phyloP scores from a whole-genome alignment of 2,329 filamentous ascomycete genomes.

The Juglanconis oblonga region DNA sequence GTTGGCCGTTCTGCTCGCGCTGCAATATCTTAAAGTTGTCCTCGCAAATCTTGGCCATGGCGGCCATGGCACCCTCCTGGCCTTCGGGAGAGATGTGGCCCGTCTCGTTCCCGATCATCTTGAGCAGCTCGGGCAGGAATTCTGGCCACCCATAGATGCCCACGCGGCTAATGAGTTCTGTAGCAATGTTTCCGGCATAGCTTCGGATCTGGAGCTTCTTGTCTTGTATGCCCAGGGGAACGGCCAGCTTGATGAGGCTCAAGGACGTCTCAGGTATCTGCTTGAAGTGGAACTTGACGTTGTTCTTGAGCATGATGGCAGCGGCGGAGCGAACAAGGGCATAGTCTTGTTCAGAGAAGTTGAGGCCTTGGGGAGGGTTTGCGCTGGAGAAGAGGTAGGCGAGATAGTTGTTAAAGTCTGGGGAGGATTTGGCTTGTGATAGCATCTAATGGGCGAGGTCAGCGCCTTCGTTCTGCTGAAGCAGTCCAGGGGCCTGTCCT shows the following conservation, averaged over 20 bases:
- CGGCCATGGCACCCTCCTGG: slow-evolving; percentile 91
- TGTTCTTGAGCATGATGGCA: slow-evolving; percentile 94
- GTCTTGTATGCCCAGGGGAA: slow-evolving; percentile 79
- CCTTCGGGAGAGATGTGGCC: slow-evolving; percentile 67
- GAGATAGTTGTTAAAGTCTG: slow-evolving; percentile 96
- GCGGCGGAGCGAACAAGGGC: slow-evolving; percentile 80
- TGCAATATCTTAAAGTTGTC: slow-evolving; percentile 87
- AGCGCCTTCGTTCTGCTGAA: neutral
- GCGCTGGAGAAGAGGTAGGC: slow-evolving; percentile 81
- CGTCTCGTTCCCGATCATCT: slow-evolving; percentile 69
- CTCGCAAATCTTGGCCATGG: slow-evolving; percentile 92
- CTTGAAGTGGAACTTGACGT: slow-evolving; percentile 73
- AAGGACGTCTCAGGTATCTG: slow-evolving; percentile 72
- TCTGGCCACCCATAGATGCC: slow-evolving; percentile 90
- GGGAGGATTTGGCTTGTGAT: slow-evolving; percentile 78
- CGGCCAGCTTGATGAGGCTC: slow-evolving; percentile 72
- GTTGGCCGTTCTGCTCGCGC: slow-evolving; percentile 81
- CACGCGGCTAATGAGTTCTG: slow-evolving; percentile 80
- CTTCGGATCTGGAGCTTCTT: slow-evolving; percentile 77
- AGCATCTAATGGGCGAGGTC: slow-evolving; percentile 68
- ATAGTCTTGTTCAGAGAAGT: slow-evolving; percentile 60
- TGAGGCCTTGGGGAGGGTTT: slow-evolving; percentile 58
- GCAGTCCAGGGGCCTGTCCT: neutral
- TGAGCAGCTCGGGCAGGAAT: slow-evolving; percentile 77
- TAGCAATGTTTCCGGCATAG: slow-evolving; percentile 90